Conservation (phyloP, 2,329 filamentous ascomycete species). For the Fusarium xylarioides region DNA sequence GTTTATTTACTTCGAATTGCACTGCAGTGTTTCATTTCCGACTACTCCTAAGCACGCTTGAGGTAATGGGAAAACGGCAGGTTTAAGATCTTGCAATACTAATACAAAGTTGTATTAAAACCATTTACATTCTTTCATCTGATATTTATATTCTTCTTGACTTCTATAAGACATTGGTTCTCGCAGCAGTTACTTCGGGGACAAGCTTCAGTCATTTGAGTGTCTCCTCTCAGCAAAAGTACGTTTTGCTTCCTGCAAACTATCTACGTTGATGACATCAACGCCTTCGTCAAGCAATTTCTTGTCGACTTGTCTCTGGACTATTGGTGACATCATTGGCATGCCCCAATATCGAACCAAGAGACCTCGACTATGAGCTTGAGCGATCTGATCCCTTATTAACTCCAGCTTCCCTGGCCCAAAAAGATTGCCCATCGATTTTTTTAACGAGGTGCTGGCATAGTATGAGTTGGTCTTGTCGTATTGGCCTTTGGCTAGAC, state of each 20-base stretch:
- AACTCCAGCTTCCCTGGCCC: constrained; percentile 52
- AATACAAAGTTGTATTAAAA: not conserved
- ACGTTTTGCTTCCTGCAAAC: constrained; percentile 54
- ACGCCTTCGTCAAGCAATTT: constrained; percentile 64
- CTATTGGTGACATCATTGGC: constrained; percentile 63
- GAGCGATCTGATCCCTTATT: constrained; percentile 56
- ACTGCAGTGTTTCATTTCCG: not conserved
- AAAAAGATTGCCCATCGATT: constrained; percentile 62
- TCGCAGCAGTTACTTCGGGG: not conserved
- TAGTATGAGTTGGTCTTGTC: constrained; percentile 70
- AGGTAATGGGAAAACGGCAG: not conserved
- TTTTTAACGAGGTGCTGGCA: constrained; percentile 66
- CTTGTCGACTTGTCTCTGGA: constrained; percentile 66
- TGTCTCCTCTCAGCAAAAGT: constrained; percentile 10
- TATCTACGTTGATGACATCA: constrained; percentile 70
- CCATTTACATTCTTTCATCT: not conserved
- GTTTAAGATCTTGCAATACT: not conserved
- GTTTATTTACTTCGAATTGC: not conserved
- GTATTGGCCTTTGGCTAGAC: constrained; percentile 51
- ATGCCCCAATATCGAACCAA: constrained; percentile 69
- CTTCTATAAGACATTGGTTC: fast-evolving
- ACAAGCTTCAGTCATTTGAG: not conserved
- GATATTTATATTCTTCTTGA: not conserved
- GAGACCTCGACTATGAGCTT: constrained; percentile 63
- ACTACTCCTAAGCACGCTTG: too few species aligned